Evolutionary conservation across 768 basidiomycete genomes (phyloP), one percentile per base, ranked within the genome.

Genomic region (Tricholoma furcatifolium): DNA sequence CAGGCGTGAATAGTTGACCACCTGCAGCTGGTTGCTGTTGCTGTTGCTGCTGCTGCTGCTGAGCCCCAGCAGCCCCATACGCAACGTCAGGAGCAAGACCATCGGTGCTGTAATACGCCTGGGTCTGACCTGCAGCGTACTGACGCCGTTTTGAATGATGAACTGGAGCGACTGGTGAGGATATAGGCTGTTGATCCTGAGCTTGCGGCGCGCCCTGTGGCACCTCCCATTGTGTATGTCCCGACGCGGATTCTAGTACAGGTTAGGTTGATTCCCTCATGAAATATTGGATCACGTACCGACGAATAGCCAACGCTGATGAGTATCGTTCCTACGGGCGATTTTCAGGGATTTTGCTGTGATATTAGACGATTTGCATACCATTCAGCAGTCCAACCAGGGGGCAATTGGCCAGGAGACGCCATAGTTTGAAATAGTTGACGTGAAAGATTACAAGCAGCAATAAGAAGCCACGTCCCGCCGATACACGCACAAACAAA

Each of bases 381-480:
- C 95, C 95, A 97, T 79, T 95, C 88, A 66, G 92, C 90, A 58
- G 81, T 77, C 95, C 95, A 97, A 38, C 94, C 95, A 58, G 87
- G 88, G 54, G 95, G 95, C 34, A 97, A 72, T 68, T 91, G 84
- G 59, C 67, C 70, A 56, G 77, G 75, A 63, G 78, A 74, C 49
- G 79, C 76, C 81, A 81, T 54, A 43, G 47, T 81, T n/a, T 45
- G 53, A 62, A 59, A 58, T 56, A 53, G 49, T 58, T 42, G 39
- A 54, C 45, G 47, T 44, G 32, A 58, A 55, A 53, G 55, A 54
- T 57, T 54, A 46, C 43, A 44, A 41, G 32, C 43, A 44, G 46
- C 39, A 51, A 45, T 21, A 48, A 55, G 24, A 53, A 51, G 59
- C 68, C 68, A 70, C 68, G 68, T 70, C 68, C 66, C 40, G 55